A percentile compares a stretch with the other conserved stretches of the same genome.
Evolutionary conservation across 768 basidiomycete species (phyloP).

Genomic region (Wakefieldia striispora): DNA sequence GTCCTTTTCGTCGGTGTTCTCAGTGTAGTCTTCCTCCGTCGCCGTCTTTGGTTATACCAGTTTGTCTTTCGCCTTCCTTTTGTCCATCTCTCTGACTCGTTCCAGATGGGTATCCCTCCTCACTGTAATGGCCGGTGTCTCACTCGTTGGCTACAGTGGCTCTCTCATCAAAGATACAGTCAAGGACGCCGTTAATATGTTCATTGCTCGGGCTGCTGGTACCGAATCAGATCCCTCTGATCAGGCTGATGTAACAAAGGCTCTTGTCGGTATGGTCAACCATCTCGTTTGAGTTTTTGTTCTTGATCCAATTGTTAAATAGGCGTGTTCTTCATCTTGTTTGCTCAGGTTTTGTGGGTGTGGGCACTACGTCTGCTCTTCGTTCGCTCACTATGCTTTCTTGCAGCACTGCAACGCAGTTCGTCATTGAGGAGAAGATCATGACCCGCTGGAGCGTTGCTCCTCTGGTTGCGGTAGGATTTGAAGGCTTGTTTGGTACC

Average conservation of each 20-base stretch:
- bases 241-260: slow-evolving; percentile 62
- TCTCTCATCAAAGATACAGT: slow-evolving; percentile 79
- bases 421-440: slow-evolving; percentile 96
- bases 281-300: slow-evolving; percentile 11
- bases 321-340: slow-evolving; percentile 90
- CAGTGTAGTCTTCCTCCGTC: slow-evolving; percentile 85
- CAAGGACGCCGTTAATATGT: slow-evolving; percentile 40
- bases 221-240: slow-evolving; percentile 46
- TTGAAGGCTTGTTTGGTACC: slow-evolving; percentile 90
- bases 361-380: not conserved
- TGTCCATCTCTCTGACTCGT: slow-evolving; percentile 1
- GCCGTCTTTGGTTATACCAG: slow-evolving; percentile 88
- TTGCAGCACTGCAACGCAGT: slow-evolving; percentile 81
- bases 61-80: slow-evolving; percentile 31
- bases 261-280: slow-evolving; percentile 58
- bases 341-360: slow-evolving; percentile 89
- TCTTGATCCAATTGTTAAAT: slow-evolving; percentile 13
- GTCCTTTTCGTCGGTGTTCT: slow-evolving; percentile 92
- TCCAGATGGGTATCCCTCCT: slow-evolving; percentile 85
- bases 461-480: slow-evolving; percentile 91
- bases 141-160: slow-evolving; percentile 84
- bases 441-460: slow-evolving; percentile 83
- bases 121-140: slow-evolving; percentile 84
- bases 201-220: slow-evolving; percentile 19
- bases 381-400: slow-evolving; percentile 1